Evolutionary conservation across 306 rosid genomes (phyloP), one percentile per base, ranked within the genome.

Genomic region (Vigna unguiculata): DNA sequence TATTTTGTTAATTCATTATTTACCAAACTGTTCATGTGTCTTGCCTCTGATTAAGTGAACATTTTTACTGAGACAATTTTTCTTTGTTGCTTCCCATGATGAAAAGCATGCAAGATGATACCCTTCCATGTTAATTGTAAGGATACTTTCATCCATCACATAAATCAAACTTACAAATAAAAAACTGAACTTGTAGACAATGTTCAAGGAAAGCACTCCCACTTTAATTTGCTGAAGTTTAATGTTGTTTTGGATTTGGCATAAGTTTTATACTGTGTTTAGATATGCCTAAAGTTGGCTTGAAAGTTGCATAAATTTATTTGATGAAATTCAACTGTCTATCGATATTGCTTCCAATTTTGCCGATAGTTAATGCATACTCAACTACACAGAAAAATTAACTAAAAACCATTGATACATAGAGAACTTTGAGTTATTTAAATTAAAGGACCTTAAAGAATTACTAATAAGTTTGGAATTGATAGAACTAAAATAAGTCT

Each of bases 1-100:
- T 71, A 17, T 72, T 71, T 78, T 40, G 64, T 69, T 69, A 6
- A 63, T 81, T 82, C 66, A 36, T 47, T 16, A 69, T 48, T 78
- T 71, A 24, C 57, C 57, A 57, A 46, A 17, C 16, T 4, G 32
- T 72, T 57, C 9, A 53, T 63, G 76, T 63, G 16, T 47, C 59
- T 69, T 43, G 25, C 13, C 28, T 22, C 3, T 10, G 7, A 36
- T 22, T 65, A n/a, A 63, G 34, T 12, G 19, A 59, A 60, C 55
- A 41, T 40, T 17, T 36, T 24, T 30, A 48, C 7, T 30, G 17
- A 1, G 10, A 49, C 51, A 16, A 7, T 64, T 62, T 8, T 17
- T 24, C 11, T 64, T 49, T 11, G 24, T 14, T 46, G 63, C 41
- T 63, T 48, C n/a, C n/a, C 4, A 3, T 38, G 25, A 30, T 12